phyloP scores from a whole-genome alignment of 805 yeast species.

The Ogataea neopini region DNA sequence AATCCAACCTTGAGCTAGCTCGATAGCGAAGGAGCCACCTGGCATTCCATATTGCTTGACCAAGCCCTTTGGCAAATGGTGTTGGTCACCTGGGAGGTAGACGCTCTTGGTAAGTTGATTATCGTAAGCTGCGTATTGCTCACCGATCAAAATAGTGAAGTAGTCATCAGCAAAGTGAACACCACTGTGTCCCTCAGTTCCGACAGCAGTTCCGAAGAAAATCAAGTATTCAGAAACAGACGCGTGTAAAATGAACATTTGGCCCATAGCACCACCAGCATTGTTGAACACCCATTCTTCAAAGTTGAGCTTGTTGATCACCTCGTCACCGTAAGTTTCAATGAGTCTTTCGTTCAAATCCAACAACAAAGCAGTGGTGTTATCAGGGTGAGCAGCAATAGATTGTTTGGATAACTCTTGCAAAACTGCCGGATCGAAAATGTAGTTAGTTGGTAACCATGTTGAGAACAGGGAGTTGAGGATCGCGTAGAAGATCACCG shows the following conservation, averaged over 20 bases:
- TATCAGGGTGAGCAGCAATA: constrained; percentile 53
- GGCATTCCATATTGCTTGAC: constrained; percentile 89
- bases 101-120: constrained; percentile 62
- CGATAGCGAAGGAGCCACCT: constrained; percentile 80
- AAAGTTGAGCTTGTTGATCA: constrained; percentile 67
- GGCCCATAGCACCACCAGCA: constrained; percentile 99
- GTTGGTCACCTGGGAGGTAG: constrained; percentile 86
- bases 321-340: constrained; percentile 62
- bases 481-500: constrained; percentile 33
- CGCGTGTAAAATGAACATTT: constrained; percentile 93
- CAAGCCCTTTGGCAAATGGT: constrained; percentile 71
- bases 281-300: constrained; percentile 96
- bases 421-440: constrained; percentile 67
- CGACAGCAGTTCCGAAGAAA: constrained; percentile 89
- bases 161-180: constrained; percentile 97
- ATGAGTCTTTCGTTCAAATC: constrained; percentile 61
- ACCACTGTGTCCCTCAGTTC: constrained; percentile 96
- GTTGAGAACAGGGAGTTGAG: constrained; percentile 47
- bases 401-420: constrained; percentile 59
- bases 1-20: constrained; percentile 98
- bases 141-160: constrained; percentile 84
- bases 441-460: constrained; percentile 71
- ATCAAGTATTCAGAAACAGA: constrained; percentile 91
- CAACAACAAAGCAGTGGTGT: constrained; percentile 61
- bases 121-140: constrained; percentile 72